These are phyloP conservation scores for Fusarium secorum DNA, from an alignment of 2,329 filamentous ascomycete species.

Conservation along the genomic window DNA sequence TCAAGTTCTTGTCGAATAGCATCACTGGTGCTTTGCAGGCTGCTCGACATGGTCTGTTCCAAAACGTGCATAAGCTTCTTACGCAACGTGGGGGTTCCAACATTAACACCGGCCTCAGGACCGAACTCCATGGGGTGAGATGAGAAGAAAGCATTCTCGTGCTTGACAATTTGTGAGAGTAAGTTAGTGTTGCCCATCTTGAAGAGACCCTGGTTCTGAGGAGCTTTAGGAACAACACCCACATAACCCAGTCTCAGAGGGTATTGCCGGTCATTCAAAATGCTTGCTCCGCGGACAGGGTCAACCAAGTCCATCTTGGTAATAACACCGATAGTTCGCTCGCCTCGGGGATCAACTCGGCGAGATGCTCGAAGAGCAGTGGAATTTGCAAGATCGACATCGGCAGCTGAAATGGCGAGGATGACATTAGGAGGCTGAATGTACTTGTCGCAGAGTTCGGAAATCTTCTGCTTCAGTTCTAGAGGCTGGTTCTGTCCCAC, in stretches of 20 bases:
- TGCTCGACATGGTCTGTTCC: conserved; percentile 96
- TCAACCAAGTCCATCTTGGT: conserved; percentile 99
- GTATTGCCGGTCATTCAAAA: conserved; percentile 90
- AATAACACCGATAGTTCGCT: conserved; percentile 97
- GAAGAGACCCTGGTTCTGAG: conserved; percentile 76
- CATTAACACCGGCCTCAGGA: conserved; percentile 72
- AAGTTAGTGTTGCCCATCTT: conserved; percentile 84
- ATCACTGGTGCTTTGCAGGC: conserved; percentile 86
- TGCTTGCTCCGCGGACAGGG: conserved; percentile 75
- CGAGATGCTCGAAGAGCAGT: conserved; percentile 89
- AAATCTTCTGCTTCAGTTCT: conserved; percentile 93
- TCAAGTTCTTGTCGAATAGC: conserved; percentile 94
- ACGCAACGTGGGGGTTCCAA: conserved; percentile 85
- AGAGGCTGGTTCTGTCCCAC: conserved; percentile 88
- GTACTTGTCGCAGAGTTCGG: conserved; percentile 97
- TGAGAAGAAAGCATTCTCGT: conserved; percentile 87
- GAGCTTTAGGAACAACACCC: conserved; percentile 88
- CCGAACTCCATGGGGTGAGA: conserved; percentile 84
- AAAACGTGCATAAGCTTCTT: conserved; percentile 98
- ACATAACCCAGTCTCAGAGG: conserved; percentile 95
- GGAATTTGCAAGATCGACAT: conserved; percentile 97
- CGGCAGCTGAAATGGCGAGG: conserved; percentile 93
- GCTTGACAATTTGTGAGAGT: conserved; percentile 80
- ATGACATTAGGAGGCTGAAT: conserved; percentile 97
- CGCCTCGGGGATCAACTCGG: conserved; percentile 90